These are phyloP conservation scores for Tetrahymena borealis DNA, from an alignment of 73 alveolate species.

Conservation along the genomic window DNA sequence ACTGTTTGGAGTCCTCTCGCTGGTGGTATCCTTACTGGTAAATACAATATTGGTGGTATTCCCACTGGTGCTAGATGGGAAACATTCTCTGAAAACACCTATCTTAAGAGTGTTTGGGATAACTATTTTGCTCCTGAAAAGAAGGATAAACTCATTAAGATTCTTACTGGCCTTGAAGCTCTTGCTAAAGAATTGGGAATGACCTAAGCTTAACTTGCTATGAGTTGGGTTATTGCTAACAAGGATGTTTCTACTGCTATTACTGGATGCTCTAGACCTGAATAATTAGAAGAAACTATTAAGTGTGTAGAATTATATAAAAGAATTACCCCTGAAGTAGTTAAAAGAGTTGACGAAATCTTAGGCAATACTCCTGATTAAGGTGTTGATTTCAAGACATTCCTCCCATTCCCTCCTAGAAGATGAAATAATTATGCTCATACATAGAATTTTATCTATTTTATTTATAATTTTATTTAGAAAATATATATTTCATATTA, in stretches of 20 bases:
- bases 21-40: conserved; percentile 91
- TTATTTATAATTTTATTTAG: no score
- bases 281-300: conserved; percentile 64
- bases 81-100: conserved; percentile 16
- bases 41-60: conserved; percentile 79
- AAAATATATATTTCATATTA: not conserved
- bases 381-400: conserved; percentile 34
- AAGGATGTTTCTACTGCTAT: conserved; percentile 67
- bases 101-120: not conserved
- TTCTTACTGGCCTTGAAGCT: conserved; percentile 21
- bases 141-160: conserved; percentile 5
- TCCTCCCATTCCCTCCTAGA: conserved; percentile 30
- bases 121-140: conserved; percentile 4
- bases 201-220: conserved; percentile 64
- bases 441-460: not conserved
- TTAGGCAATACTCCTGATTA: conserved; percentile 55
- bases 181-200: conserved; percentile 49
- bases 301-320: conserved; percentile 52
- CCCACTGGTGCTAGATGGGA: conserved; percentile 69
- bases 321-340: conserved; percentile 57
- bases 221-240: conserved; percentile 79
- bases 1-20: conserved; percentile 88
- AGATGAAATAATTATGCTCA: conserved; percentile 16
- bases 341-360: conserved; percentile 49
- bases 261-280: conserved; percentile 58